phyloP scores from a whole-genome alignment of 176 grass and related monocot species.

The Musa acuminata region DNA sequence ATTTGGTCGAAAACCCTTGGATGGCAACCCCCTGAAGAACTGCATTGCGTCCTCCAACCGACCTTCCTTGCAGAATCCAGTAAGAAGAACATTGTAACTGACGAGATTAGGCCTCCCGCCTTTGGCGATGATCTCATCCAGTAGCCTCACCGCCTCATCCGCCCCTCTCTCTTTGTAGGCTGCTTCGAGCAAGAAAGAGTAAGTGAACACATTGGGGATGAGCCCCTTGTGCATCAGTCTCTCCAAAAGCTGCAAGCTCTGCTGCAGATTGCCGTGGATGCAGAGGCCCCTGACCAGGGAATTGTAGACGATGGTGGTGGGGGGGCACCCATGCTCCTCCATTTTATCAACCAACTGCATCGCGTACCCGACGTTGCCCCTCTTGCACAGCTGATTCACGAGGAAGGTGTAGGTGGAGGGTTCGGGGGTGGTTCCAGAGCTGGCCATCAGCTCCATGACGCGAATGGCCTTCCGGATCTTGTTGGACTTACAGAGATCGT shows the following conservation, averaged over 20 bases:
- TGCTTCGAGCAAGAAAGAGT: constrained; percentile 22
- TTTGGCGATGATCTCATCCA: constrained; percentile 18
- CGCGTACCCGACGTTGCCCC: constrained; percentile 22
- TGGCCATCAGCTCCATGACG: constrained; percentile 19
- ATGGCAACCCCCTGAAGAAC: constrained; percentile 15
- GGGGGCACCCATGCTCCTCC: constrained; percentile 8
- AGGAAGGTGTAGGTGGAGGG: constrained; percentile 19
- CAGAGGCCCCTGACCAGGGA: constrained; percentile 24
- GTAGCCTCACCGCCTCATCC: constrained; percentile 15
- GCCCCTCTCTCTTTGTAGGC: constrained; percentile 26
- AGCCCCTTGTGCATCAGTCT: constrained; percentile 16
- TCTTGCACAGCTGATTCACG: constrained; percentile 25
- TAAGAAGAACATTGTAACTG: constrained; percentile 27
- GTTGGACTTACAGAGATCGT: constrained; percentile 19
- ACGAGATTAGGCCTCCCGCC: constrained; percentile 25
- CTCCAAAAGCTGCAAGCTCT: constrained; percentile 24
- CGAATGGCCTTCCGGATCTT: constrained; percentile 22
- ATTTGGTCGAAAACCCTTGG: constrained; percentile 16
- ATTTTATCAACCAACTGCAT: constrained; percentile 26
- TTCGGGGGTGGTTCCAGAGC: constrained; percentile 9
- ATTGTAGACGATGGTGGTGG: constrained; percentile 27
- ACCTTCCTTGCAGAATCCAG: constrained; percentile 30
- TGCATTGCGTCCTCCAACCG: constrained; percentile 17
- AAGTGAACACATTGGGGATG: constrained; percentile 21
- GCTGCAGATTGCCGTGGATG: constrained; percentile 23